A percentile compares a stretch with the other conserved stretches of the same genome.
Evolutionary conservation across 768 basidiomycete genomes (phyloP).

Genomic region (Coprinellus micaceus): DNA sequence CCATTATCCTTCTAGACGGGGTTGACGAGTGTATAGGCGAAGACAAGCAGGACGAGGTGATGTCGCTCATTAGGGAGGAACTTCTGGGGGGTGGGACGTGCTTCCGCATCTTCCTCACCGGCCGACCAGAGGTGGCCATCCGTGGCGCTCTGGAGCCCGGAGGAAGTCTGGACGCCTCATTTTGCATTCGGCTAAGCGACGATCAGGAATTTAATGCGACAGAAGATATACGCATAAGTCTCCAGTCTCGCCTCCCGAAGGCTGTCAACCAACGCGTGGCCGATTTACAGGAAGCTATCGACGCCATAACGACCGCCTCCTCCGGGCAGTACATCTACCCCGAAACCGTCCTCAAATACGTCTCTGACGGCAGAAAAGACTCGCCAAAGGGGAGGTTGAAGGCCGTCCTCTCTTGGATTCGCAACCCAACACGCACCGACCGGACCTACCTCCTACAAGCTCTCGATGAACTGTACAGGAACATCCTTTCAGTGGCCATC

Average conservation of each 20-base stretch:
- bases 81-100: neutral
- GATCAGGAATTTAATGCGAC: neutral
- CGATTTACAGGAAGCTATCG: neutral
- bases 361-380: slow-evolving; percentile 11
- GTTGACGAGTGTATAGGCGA: slow-evolving; percentile 3
- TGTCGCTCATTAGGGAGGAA: neutral
- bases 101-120: neutral
- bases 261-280: neutral
- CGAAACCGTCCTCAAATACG: slow-evolving; percentile 8
- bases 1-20: slow-evolving; percentile 3
- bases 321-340: slow-evolving; percentile 16
- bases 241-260: neutral
- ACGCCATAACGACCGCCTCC: slow-evolving; percentile 4
- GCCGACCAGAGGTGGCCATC: slow-evolving; percentile 1
- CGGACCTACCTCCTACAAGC: neutral
- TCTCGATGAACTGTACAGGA: slow-evolving; percentile 5
- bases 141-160: neutral
- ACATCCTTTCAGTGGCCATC: neutral
- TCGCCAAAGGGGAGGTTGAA: neutral
- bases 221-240: neutral
- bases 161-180: neutral
- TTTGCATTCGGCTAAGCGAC: neutral
- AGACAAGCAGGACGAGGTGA: neutral
- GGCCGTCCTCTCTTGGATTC: neutral
- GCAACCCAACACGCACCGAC: no score